Percentiles rank a stretch among this genome's conserved stretches.
phyloP scores from a whole-genome alignment of 2,329 filamentous ascomycete species.

The Gnomoniopsis smithogilvyi region DNA sequence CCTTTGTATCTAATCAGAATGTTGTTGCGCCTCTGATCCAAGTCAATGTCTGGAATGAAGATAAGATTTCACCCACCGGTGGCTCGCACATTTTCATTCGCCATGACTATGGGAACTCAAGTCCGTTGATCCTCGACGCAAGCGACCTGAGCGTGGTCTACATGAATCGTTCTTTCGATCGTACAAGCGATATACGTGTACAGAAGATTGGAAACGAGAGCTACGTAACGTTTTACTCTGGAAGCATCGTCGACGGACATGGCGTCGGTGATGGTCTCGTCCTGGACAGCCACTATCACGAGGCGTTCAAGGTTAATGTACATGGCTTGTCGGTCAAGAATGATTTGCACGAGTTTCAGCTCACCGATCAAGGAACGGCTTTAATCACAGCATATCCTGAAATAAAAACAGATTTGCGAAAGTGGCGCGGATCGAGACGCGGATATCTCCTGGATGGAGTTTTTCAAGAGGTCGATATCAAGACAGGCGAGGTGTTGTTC shows the following conservation, averaged over 20 bases:
- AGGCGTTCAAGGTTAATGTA: conserved; percentile 10
- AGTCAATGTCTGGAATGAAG: conserved; percentile 28
- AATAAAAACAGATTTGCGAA: conserved; percentile 21
- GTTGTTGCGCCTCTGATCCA: conserved; percentile 33
- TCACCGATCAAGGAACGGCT: conserved; percentile 36
- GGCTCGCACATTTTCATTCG: conserved; percentile 32
- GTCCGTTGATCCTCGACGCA: conserved; percentile 33
- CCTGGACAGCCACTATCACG: conserved; percentile 8
- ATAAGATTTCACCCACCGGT: conserved; percentile 24
- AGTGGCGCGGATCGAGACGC: conserved; percentile 19
- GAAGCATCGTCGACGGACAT: conserved; percentile 14
- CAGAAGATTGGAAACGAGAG: conserved; percentile 17
- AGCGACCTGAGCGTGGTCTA: conserved; percentile 36
- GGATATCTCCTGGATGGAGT: conserved; percentile 30
- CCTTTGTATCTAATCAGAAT: conserved; percentile 27
- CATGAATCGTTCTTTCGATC: conserved; percentile 30
- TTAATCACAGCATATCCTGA: conserved; percentile 34
- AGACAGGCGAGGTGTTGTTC: conserved; percentile 34
- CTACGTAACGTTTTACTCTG: conserved; percentile 23
- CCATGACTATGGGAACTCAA: conserved; percentile 23
- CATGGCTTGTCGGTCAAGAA: neutral
- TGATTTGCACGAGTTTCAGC: conserved; percentile 34
- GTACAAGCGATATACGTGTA: conserved; percentile 27
- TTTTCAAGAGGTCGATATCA: conserved; percentile 37
- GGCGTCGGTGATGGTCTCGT: conserved; percentile 10